Evolutionary conservation across 2,329 filamentous ascomycete species (phyloP), one percentile per base, ranked within the genome.

Genomic region (Penicillium nordicum): DNA sequence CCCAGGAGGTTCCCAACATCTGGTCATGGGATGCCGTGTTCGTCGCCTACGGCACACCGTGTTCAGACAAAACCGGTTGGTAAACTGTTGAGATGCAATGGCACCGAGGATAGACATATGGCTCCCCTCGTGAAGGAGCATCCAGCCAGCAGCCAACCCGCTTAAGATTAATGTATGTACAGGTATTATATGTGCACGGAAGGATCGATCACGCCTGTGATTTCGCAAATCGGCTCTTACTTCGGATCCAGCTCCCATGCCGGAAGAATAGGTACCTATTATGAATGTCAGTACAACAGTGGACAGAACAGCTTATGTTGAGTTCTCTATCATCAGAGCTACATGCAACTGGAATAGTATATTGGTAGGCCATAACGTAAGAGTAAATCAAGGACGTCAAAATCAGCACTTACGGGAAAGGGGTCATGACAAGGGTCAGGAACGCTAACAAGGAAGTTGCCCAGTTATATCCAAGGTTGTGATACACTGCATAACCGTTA

Each of bases 401-500:
- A 57, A 48, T 43, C 42, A 57, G n/a, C 14, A 75, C 75, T 69
- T 69, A 79, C 76, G 77, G 77, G 50, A 79, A 78, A 23, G 76
- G 77, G 38, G 71, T 62, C 75, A 78, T 78, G 45, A 63, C 66
- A 38, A 79, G 64, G 18, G 75, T 77, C 40, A 79, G 60, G 56
- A 78, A 77, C 12, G 70, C 77, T 11, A 79, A 64, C 11, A 79
- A 63, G 6, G 74, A 71, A 12, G 76, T 77, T 25, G 77, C 77
- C 77, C 77, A 79, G 57, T 79, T 74, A 55, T 73, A 78, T 27
- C 74, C 74, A 16, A 79, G 68, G 27, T 72, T 73, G 43, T 78
- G 69, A 58, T 79, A 79, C 77, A 79, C 76, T 78, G 63, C 53
- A 57, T 38, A 45, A 42, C 52, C 53, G 63, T 69, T 63, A 71